Conservation (phyloP, 768 basidiomycete species). For the Candolleomyces efflorescens region DNA sequence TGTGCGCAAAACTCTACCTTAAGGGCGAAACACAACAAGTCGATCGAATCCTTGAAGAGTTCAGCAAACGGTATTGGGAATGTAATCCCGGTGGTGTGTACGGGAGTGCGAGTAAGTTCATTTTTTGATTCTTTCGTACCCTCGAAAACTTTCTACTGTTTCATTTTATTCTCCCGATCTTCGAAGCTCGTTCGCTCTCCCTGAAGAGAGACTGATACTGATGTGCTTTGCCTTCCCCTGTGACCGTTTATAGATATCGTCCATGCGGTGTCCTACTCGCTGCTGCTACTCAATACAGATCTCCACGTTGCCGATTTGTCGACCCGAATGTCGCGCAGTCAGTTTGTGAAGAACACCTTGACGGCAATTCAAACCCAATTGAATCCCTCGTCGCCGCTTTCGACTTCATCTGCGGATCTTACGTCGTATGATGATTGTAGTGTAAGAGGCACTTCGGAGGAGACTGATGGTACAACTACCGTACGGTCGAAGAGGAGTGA, state of each 20-base stretch:
- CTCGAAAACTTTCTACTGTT: background rate
- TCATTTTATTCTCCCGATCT: background rate
- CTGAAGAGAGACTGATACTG: background rate
- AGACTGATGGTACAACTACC: conserved; percentile 42
- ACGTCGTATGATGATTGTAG: conserved; percentile 62
- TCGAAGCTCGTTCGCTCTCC: background rate
- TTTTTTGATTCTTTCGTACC: conserved; percentile 1
- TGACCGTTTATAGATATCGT: conserved; percentile 63
- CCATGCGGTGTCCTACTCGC: conserved; percentile 91
- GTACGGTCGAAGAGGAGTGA: conserved; percentile 69
- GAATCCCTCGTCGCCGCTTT: conserved; percentile 49
- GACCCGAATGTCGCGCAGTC: conserved; percentile 84
- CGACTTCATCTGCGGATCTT: conserved; percentile 49
- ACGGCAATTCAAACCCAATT: conserved; percentile 78
- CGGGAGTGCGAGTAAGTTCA: conserved; percentile 73
- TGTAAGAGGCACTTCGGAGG: conserved; percentile 50
- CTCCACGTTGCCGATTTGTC: conserved; percentile 91
- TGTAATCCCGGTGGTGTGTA: conserved; percentile 82
- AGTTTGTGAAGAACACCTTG: conserved; percentile 93
- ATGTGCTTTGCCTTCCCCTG: background rate
- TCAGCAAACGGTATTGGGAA: conserved; percentile 87
- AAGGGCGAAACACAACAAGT: conserved; percentile 98
- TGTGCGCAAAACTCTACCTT: conserved; percentile 89
- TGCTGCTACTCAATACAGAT: conserved; percentile 94
- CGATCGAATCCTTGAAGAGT: conserved; percentile 91